phyloP scores from a whole-genome alignment of 1,139 yeast genomes.

The Suhomyces guaymorum region DNA sequence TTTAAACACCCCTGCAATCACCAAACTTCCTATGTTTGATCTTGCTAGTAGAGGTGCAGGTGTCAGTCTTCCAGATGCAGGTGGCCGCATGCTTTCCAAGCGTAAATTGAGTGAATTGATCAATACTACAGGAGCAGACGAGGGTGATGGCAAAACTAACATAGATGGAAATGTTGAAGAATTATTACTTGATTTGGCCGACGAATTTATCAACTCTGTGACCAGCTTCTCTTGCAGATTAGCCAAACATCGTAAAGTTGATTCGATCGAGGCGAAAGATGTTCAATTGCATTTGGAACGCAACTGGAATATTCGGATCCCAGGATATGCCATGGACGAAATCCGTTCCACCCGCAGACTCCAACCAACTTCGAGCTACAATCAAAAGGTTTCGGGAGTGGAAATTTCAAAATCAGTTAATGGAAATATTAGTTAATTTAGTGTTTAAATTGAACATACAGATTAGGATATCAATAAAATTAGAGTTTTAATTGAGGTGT shows the following conservation, averaged over 20 bases:
- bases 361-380: conserved; percentile 71
- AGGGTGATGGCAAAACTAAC: conserved; percentile 85
- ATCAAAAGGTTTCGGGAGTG: conserved; percentile 21
- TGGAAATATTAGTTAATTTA: conserved; percentile 17
- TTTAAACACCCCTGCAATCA: conserved; percentile 71
- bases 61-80: conserved; percentile 43
- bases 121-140: conserved; percentile 76
- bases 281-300: conserved; percentile 89
- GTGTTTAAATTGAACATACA: too few species aligned
- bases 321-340: conserved; percentile 92
- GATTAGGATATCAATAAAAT: too few species aligned
- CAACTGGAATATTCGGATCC: conserved; percentile 93
- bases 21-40: conserved; percentile 79
- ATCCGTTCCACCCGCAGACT: conserved; percentile 81
- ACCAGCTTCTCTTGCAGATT: conserved; percentile 91
- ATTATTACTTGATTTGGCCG: conserved; percentile 84
- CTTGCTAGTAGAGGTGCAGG: conserved; percentile 50
- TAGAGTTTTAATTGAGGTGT: too few species aligned
- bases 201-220: conserved; percentile 88
- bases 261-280: conserved; percentile 82
- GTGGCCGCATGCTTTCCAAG: conserved; percentile 84
- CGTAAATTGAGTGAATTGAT: conserved; percentile 86
- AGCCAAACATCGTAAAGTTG: conserved; percentile 94
- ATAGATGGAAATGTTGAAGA: conserved; percentile 97
- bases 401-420: conserved; percentile 24